Evolutionary conservation across 179 eudicot genomes (phyloP), one percentile per base, ranked within the genome.

Genomic region (Camellia oleifera): DNA sequence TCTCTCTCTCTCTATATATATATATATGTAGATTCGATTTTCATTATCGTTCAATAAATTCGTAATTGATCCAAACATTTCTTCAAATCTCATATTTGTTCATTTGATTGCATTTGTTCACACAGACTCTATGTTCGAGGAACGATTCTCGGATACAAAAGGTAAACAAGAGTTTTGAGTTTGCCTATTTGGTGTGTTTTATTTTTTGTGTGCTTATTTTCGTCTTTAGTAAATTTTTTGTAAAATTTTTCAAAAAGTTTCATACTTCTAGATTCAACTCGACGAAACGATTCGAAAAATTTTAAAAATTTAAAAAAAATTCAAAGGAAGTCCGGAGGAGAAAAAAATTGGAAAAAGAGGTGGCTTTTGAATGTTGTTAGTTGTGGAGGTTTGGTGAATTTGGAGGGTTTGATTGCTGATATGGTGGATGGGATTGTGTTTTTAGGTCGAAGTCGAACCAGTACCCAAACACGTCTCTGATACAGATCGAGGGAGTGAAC

Each of bases 401-500:
- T 52, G 54, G 54, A 0, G 54, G 23, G 66, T 62, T 12, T 62
- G 14, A 62, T 65, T 65, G 14, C 40, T 32, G 40, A 32, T 32
- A 32, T 32, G 40, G 40, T 65, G 69, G 4, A 2, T 65, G 42
- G 45, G 62, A 15, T 9, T 57, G 11, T 23, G 40, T 32, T 32
- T 65, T 26, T 26, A 65, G 69, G 69, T 65, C 69, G 69, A 65
- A 65, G 69, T 65, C 69, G 45, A 65, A 65, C 69, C 69, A 65
- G 69, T 65, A 89, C 82, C 88, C 90, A 40, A 88, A 61, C 81
- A 88, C 92, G 0, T 89, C 89, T 2, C 69, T 89, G 79, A 73
- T 89, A 44, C 92, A 88, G 76, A 88, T 88, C 62, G 89, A 89
- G 81, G 92, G 92, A 50, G 90, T 89, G 61, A 89, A 89, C 80